These are phyloP conservation scores for Plenodomus tracheiphilus DNA, from an alignment of 2,329 filamentous ascomycete genomes.

Conservation along the genomic window DNA sequence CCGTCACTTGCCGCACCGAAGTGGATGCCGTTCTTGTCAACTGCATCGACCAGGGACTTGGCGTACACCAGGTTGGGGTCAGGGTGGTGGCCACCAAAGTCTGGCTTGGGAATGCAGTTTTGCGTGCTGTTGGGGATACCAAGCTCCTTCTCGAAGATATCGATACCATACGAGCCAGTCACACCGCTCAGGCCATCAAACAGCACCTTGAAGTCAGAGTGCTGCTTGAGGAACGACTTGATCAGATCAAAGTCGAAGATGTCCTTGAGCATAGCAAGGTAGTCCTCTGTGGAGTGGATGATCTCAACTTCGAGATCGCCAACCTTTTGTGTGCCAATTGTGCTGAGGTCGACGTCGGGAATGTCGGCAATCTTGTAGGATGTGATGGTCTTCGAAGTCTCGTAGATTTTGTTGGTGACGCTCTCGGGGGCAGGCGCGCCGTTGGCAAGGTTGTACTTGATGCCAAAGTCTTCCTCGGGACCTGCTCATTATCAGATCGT, in stretches of 20 bases:
- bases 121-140: slow-evolving; percentile 81
- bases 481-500: slow-evolving; percentile 56
- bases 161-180: slow-evolving; percentile 90
- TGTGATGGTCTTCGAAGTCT: slow-evolving; percentile 83
- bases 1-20: slow-evolving; percentile 97
- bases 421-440: slow-evolving; percentile 94
- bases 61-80: slow-evolving; percentile 98
- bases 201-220: slow-evolving; percentile 93
- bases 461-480: slow-evolving; percentile 93
- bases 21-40: slow-evolving; percentile 88
- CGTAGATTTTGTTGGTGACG: slow-evolving; percentile 97
- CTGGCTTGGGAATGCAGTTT: slow-evolving; percentile 88
- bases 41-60: slow-evolving; percentile 88
- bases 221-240: slow-evolving; percentile 84
- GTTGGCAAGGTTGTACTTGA: slow-evolving; percentile 99
- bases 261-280: slow-evolving; percentile 92
- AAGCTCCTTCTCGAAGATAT: slow-evolving; percentile 93
- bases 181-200: slow-evolving; percentile 95
- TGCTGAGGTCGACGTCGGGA: slow-evolving; percentile 80
- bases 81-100: slow-evolving; percentile 96
- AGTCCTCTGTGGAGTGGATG: slow-evolving; percentile 90
- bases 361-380: slow-evolving; percentile 92
- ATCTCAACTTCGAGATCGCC: slow-evolving; percentile 91
- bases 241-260: slow-evolving; percentile 98
- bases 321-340: slow-evolving; percentile 81